phyloP scores from a whole-genome alignment of 805 yeast genomes.

The Millerozyma acaciae region DNA sequence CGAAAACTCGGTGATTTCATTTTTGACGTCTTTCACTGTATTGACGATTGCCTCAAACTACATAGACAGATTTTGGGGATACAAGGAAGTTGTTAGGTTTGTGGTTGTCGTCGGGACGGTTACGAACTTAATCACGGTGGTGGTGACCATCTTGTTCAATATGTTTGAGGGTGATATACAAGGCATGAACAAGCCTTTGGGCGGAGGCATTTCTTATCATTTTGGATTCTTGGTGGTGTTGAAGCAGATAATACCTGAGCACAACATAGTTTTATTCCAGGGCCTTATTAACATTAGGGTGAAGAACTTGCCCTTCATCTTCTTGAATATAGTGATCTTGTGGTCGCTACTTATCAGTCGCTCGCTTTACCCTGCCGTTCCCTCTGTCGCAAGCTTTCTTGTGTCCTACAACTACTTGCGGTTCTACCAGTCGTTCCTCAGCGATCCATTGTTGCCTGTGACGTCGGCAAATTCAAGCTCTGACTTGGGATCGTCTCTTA shows the following conservation, averaged over 20 bases:
- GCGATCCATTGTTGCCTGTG: conserved; percentile 53
- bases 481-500: conserved; percentile 23
- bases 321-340: conserved; percentile 25
- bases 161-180: conserved; percentile 30
- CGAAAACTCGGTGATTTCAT: conserved; percentile 49
- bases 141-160: conserved; percentile 37
- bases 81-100: conserved; percentile 46
- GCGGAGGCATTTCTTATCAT: conserved; percentile 49
- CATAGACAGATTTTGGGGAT: conserved; percentile 51
- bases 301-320: conserved; percentile 57
- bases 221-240: conserved; percentile 55
- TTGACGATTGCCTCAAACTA: conserved; percentile 42
- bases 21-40: conserved; percentile 34
- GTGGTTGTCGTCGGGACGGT: conserved; percentile 50
- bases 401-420: conserved; percentile 75
- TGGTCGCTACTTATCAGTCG: conserved; percentile 33
- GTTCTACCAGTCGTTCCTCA: conserved; percentile 60
- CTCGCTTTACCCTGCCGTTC: conserved; percentile 50
- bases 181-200: conserved; percentile 43
- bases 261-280: conserved; percentile 46
- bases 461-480: conserved; percentile 24
- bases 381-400: conserved; percentile 56
- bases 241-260: conserved; percentile 58
- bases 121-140: conserved; percentile 52
- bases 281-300: conserved; percentile 47